Percentiles rank a stretch among this genome's conserved stretches.
phyloP scores from a whole-genome alignment of 306 rosid species.

The Acacia acuminata region DNA sequence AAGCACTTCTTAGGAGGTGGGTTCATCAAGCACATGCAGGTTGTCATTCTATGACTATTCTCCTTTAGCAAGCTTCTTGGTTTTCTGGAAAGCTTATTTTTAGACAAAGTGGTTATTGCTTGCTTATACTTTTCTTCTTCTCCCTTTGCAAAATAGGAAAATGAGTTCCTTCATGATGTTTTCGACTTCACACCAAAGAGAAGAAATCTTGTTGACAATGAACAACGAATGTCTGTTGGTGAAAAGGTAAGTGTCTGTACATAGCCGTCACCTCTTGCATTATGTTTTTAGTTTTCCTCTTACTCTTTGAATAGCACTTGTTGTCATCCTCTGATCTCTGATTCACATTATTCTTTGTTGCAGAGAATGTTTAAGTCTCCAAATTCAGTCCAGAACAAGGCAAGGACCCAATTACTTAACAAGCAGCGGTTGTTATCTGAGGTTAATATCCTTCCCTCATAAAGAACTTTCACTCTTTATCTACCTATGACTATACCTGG shows the following conservation, averaged over 20 bases:
- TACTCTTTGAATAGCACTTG: neutral
- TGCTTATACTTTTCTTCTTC: neutral
- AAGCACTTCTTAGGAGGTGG: slow-evolving; percentile 84
- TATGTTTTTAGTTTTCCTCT: slow-evolving; percentile 8
- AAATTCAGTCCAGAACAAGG: slow-evolving; percentile 64
- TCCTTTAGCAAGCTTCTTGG: slow-evolving; percentile 5
- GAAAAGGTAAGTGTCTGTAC: slow-evolving; percentile 57
- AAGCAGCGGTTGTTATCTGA: slow-evolving; percentile 73
- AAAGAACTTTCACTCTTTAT: neutral
- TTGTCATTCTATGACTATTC: slow-evolving; percentile 32
- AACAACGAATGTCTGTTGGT: slow-evolving; percentile 58
- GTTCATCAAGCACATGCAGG: slow-evolving; percentile 87
- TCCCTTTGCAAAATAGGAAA: slow-evolving; percentile 54
- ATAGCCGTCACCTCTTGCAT: neutral
- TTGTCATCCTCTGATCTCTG: neutral
- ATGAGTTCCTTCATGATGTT: slow-evolving; percentile 71
- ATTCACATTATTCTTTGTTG: neutral
- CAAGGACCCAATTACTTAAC: slow-evolving; percentile 78
- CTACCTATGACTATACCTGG: neutral
- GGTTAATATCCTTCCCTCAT: slow-evolving; percentile 42
- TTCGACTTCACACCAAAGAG: slow-evolving; percentile 73
- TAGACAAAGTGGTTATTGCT: neutral
- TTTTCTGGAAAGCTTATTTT: slow-evolving; percentile 5
- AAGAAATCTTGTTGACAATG: slow-evolving; percentile 47
- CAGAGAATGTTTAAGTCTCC: slow-evolving; percentile 83